These are phyloP conservation scores for Fusarium verticillioides DNA, from an alignment of 2,329 filamentous ascomycete species.

Conservation along the genomic window DNA sequence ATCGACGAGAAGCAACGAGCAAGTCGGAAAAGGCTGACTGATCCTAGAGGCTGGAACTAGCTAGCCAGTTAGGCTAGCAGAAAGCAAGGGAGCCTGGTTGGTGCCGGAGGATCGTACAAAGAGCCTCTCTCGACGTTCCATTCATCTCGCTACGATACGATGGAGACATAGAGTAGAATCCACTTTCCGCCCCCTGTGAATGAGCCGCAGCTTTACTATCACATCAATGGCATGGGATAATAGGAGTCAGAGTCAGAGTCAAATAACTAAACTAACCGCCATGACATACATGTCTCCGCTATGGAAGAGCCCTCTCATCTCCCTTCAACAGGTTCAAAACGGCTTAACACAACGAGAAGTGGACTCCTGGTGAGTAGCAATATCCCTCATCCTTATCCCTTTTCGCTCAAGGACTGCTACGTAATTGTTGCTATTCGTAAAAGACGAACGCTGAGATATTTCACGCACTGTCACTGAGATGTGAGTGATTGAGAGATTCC, in stretches of 20 bases:
- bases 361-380: slow-evolving; percentile 15
- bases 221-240: background rate
- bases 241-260: slow-evolving; percentile 12
- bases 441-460: slow-evolving; percentile 4
- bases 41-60: background rate
- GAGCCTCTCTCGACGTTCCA: slow-evolving; percentile 28
- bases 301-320: slow-evolving; percentile 11
- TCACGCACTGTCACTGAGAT: slow-evolving; percentile 16
- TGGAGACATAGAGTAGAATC: slow-evolving; percentile 23
- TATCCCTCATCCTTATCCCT: slow-evolving; percentile 36
- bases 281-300: slow-evolving; percentile 21
- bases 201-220: slow-evolving; percentile 28
- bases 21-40: background rate
- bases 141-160: slow-evolving; percentile 9
- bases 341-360: background rate
- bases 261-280: slow-evolving; percentile 25
- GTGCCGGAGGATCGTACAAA: slow-evolving; percentile 26
- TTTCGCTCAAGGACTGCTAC: slow-evolving; percentile 31
- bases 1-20: background rate
- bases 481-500: background rate
- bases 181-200: slow-evolving; percentile 30
- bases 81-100: slow-evolving; percentile 12
- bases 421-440: slow-evolving; percentile 34
- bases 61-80: background rate
- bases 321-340: background rate